Conservation (phyloP, 495 filamentous ascomycete species). For the Margaritispora aquatica region DNA sequence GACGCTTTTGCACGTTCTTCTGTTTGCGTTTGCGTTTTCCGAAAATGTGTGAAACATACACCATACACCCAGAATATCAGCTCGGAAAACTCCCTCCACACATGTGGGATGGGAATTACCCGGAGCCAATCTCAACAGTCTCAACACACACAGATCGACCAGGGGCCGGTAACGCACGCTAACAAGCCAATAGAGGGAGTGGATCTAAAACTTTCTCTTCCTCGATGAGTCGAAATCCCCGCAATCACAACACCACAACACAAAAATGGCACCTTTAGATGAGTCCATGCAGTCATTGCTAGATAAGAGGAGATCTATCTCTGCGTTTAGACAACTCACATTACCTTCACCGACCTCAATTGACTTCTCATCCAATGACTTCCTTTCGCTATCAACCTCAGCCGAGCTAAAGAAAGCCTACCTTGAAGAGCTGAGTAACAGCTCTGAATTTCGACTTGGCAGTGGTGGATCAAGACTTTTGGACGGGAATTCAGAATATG, state of each 20-base stretch:
- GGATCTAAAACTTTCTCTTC: conserved; percentile 4
- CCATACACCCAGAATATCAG: background rate
- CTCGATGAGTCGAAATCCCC: conserved; percentile 16
- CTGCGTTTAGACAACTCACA: conserved; percentile 36
- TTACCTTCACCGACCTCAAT: conserved; percentile 28
- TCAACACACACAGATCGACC: background rate
- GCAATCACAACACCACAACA: conserved; percentile 14
- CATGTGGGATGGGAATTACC: background rate
- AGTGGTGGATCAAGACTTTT: conserved; percentile 56
- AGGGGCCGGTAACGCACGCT: background rate
- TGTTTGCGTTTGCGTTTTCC: too few relatives aligned
- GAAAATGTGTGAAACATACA: too few relatives aligned
- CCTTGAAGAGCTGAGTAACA: conserved; percentile 30
- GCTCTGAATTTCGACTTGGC: conserved; percentile 31
- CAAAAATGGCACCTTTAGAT: background rate
- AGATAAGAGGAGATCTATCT: conserved; percentile 6
- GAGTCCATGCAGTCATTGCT: conserved; percentile 12
- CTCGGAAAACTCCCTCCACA: background rate
- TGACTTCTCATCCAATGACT: conserved; percentile 62
- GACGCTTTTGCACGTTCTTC: too few relatives aligned
- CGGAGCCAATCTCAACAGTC: background rate
- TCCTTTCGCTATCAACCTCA: conserved; percentile 50
- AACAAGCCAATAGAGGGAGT: background rate
- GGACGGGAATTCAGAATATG: conserved; percentile 63
- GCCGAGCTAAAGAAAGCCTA: conserved; percentile 33